Evolutionary conservation across 768 basidiomycete genomes (phyloP), one percentile per base, ranked within the genome.

Genomic region (Mycena epipterygia): DNA sequence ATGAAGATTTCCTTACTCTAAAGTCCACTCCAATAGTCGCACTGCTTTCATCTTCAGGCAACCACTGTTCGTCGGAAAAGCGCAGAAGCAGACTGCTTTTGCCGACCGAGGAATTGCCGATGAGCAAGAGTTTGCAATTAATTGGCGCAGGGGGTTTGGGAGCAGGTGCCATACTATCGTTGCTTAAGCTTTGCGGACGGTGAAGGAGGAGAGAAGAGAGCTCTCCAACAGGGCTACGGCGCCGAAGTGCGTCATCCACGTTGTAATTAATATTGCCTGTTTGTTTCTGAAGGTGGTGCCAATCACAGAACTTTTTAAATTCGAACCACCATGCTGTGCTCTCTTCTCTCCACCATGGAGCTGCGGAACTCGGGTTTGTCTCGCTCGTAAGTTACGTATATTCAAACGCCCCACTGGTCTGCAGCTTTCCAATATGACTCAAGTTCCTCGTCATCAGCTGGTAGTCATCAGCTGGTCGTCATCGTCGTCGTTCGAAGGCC

Each of bases 21-120:
- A 95, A 95, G 79, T 95, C 94, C 1, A 95, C 94, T 12, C 94
- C 91, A 75, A 94, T 95, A 29, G 93, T 95, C 32, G 94, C 92
- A 71, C 90, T 94, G 53, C 91, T 90, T 81, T 96, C 95, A 77
- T 97, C 96, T 79, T 95, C 93, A 9, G 94, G 91, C 23, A 98
- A 83, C 92, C 96, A 98, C 75, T 95, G 94, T 82, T 97, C 94
- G 78, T 98, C 97, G 3, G 96, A 96, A 84, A 98, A 99, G n/a
- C 97, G 89, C 12, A 99, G 84, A 5, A 99, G 80, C 17, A 99
- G 84, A 74, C 95, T 96, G 71, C 93, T 95, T 86, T 96, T 95
- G 75, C 97, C 97, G 19, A 99, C 97, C 5, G 93, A 94, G 13
- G 93, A 93, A 77, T 95, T 95, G 39, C 94, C 94, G 57, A 95